These are phyloP conservation scores for Naganishia randhawae DNA, from an alignment of 768 basidiomycete genomes.

Conservation along the genomic window DNA sequence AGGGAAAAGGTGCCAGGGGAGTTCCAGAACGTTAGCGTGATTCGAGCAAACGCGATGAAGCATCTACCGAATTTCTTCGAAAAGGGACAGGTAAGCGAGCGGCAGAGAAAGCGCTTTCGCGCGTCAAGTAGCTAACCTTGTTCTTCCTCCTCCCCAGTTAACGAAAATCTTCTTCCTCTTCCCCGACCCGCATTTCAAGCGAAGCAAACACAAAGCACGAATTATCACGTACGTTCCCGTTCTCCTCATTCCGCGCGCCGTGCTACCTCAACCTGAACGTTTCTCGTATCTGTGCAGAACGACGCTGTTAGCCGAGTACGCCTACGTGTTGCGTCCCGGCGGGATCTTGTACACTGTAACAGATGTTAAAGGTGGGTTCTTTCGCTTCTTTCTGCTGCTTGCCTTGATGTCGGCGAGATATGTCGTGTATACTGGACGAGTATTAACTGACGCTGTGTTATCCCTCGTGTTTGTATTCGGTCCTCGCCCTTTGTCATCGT, in stretches of 20 bases:
- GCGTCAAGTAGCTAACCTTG: no score
- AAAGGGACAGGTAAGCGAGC: constrained; percentile 63
- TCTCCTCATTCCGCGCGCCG: not conserved
- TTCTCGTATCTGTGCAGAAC: constrained; percentile 52
- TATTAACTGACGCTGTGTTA: not conserved
- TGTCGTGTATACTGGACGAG: not conserved
- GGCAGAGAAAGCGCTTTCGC: not conserved
- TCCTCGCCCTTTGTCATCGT: not conserved
- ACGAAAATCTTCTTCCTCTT: constrained; percentile 95
- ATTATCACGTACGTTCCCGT: constrained; percentile 71
- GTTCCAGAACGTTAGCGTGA: constrained; percentile 74
- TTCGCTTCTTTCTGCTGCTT: not conserved
- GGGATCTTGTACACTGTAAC: constrained; percentile 97
- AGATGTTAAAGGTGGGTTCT: constrained; percentile 63
- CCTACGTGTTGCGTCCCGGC: constrained; percentile 85
- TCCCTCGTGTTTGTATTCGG: not conserved
- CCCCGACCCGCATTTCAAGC: constrained; percentile 98
- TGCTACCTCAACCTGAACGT: not conserved
- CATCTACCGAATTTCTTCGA: constrained; percentile 93
- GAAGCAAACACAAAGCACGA: constrained; percentile 95
- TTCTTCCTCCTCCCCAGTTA: constrained; percentile 51
- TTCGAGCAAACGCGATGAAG: constrained; percentile 97
- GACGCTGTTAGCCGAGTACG: constrained; percentile 95
- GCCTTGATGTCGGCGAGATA: no score
- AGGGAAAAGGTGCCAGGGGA: constrained; percentile 49